These are phyloP conservation scores for Psilocybe azurescens DNA, from an alignment of 768 basidiomycete genomes.

Conservation along the genomic window DNA sequence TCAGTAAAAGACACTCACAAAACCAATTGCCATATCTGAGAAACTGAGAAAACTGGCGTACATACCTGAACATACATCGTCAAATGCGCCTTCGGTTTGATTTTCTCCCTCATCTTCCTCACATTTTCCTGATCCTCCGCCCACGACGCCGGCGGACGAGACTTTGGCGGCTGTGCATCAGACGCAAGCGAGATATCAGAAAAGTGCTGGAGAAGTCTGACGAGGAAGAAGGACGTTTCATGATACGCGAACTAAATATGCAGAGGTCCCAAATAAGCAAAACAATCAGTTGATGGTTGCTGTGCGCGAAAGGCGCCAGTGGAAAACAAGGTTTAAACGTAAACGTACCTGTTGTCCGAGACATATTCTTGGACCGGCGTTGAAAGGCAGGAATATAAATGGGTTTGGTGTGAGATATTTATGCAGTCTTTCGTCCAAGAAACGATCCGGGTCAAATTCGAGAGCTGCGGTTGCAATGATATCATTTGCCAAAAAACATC, in stretches of 20 bases:
- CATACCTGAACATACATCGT: slow-evolving; percentile 43
- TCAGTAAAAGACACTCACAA: background rate
- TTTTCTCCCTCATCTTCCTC: slow-evolving; percentile 32
- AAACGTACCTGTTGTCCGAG: slow-evolving; percentile 46
- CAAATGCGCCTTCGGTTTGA: slow-evolving; percentile 38
- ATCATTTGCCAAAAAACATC: too few species aligned
- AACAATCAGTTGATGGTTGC: too few species aligned
- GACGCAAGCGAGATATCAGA: slow-evolving; percentile 16
- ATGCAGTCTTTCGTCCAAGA: slow-evolving; percentile 52
- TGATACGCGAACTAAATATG: background rate
- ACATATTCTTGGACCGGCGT: slow-evolving; percentile 40
- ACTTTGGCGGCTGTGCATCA: background rate
- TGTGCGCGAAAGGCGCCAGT: too few species aligned
- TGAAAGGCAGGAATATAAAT: slow-evolving; percentile 44
- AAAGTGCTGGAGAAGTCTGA: slow-evolving; percentile 55
- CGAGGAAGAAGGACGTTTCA: slow-evolving; percentile 53
- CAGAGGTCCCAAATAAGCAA: too few species aligned
- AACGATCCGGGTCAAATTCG: slow-evolving; percentile 63
- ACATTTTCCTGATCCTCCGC: background rate
- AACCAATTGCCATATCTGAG: slow-evolving; percentile 27
- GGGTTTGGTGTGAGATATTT: slow-evolving; percentile 51
- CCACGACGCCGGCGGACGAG: background rate
- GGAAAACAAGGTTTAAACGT: too few species aligned
- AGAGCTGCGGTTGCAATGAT: slow-evolving; percentile 39
- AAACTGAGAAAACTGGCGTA: background rate